A percentile compares a stretch with the other conserved stretches of the same genome.
Conservation (phyloP, 2,329 filamentous ascomycete species). For the Balansia obtecta region DNA sequence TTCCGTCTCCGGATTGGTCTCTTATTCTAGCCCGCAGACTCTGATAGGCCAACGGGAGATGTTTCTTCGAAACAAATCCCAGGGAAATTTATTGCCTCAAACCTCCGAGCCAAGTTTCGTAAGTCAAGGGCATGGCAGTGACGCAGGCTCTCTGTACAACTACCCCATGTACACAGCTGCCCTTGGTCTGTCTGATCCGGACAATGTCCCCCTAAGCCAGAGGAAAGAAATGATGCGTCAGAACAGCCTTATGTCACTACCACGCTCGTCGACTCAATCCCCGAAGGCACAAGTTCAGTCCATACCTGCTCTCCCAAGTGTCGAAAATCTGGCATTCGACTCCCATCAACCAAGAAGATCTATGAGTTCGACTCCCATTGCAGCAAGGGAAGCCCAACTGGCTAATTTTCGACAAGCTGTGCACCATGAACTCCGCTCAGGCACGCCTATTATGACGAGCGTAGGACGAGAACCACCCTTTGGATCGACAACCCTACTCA, state of each 20-base stretch:
- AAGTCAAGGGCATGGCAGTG: slow-evolving; percentile 21
- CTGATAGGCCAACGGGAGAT: slow-evolving; percentile 43
- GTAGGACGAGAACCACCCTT: slow-evolving; percentile 28
- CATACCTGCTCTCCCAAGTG: slow-evolving; percentile 14
- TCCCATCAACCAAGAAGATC: slow-evolving; percentile 41
- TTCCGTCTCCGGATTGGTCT: slow-evolving; percentile 32
- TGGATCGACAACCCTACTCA: slow-evolving; percentile 19
- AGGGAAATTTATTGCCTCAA: slow-evolving; percentile 23
- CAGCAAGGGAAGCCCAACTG: slow-evolving; percentile 44
- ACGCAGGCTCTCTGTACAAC: slow-evolving; percentile 29
- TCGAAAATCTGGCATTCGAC: slow-evolving; percentile 31
- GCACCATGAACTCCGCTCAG: slow-evolving; percentile 44
- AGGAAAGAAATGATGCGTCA: slow-evolving; percentile 50
- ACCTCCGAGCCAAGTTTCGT: slow-evolving; percentile 15
- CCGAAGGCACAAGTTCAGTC: slow-evolving; percentile 9
- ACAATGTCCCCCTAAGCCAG: slow-evolving; percentile 61
- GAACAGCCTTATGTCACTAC: slow-evolving; percentile 26
- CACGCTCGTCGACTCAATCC: slow-evolving; percentile 12
- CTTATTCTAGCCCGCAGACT: slow-evolving; percentile 40
- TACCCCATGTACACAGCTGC: slow-evolving; percentile 19
- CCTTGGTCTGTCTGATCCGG: slow-evolving; percentile 32
- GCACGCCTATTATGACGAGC: slow-evolving; percentile 20
- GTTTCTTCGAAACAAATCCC: slow-evolving; percentile 39
- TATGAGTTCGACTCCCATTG: slow-evolving; percentile 27
- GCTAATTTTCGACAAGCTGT: slow-evolving; percentile 56